Base-by-base conservation (phyloP, 2,329 filamentous ascomycete genomes). In the Colletotrichum sp. region DNA sequence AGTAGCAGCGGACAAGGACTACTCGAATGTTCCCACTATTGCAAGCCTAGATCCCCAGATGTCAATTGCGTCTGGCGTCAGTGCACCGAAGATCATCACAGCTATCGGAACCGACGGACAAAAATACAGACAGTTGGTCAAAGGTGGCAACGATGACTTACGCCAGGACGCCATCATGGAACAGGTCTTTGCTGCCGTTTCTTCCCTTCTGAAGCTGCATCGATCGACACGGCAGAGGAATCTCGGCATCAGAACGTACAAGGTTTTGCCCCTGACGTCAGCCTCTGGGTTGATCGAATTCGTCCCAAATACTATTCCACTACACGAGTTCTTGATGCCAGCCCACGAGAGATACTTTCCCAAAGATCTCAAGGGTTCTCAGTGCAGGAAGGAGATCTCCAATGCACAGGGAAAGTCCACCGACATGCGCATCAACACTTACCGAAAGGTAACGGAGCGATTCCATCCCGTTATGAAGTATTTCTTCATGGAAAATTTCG, bases 111-210 rank as follows among this genome's bases (percentile, higher is more conserved):
- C 91, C 21, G 92, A 98, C 83, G 98, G 97, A 8, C 87, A 90
- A 72, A 91, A 90, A 44, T 98, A 96, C 86, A 98, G 95, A 83
- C 96, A 98, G 85, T 88, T 99, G 77, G 95, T 98, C 82, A 99
- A 99, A 88, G 96, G 96, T 77, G 96, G 97, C 21, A 96, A 96
- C 81, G 97, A 99, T 83, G 96, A 99, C 82, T 90, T 99, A 15
- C 94, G 98, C 10, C 97, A 99, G 86, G 97, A 99, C 81, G 95
- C 96, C 60, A 99, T 92, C 88, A 99, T 99, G 98, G 98, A 99
- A 85, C 97, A 99, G 85, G 97, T 99, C 2, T 99, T 99, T 83
- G 95, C 96, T 75, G 96, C 98, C 85, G 97, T 98, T 26, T 99
- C 96, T 74, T 95, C 95, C 68, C 91, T 99, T 26, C 88, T 99